These are phyloP conservation scores for Aspergillus proliferans DNA, from an alignment of 2,329 filamentous ascomycete genomes.

Conservation along the genomic window DNA sequence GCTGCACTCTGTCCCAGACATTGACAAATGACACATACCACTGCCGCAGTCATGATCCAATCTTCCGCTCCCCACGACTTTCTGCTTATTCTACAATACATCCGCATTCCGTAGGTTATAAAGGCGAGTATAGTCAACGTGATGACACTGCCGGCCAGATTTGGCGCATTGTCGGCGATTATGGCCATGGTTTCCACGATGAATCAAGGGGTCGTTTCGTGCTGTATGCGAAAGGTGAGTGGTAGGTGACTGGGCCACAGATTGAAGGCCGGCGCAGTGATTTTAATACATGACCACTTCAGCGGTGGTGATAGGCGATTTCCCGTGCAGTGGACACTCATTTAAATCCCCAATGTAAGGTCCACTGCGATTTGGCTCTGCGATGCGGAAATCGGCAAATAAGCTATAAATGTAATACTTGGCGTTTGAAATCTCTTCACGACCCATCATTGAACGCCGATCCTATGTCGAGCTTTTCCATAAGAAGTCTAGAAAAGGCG, in stretches of 20 bases:
- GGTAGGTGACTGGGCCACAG: neutral
- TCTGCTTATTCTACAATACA: constrained; percentile 13
- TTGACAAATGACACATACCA: constrained; percentile 7
- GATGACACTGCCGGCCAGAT: constrained; percentile 14
- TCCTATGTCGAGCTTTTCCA: no score
- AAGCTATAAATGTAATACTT: no score
- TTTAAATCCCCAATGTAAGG: no score
- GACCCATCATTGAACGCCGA: no score
- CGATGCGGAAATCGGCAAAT: no score
- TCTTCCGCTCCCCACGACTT: constrained; percentile 17
- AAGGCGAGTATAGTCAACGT: constrained; percentile 14
- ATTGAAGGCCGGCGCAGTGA: neutral
- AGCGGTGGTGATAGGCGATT: neutral
- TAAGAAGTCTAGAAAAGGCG: no score
- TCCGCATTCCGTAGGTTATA: constrained; percentile 12
- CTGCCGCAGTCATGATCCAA: constrained; percentile 19
- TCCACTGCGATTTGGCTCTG: no score
- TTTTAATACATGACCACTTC: neutral
- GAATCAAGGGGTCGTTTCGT: neutral
- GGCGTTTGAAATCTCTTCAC: no score
- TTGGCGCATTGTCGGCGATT: constrained; percentile 13
- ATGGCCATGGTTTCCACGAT: constrained; percentile 11
- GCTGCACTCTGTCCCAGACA: neutral
- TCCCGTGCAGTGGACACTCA: no score
- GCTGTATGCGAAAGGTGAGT: neutral